A percentile compares a stretch with the other conserved stretches of the same genome.
Evolutionary conservation across 2,329 filamentous ascomycete species (phyloP).

Genomic region (Fusarium tupiense): DNA sequence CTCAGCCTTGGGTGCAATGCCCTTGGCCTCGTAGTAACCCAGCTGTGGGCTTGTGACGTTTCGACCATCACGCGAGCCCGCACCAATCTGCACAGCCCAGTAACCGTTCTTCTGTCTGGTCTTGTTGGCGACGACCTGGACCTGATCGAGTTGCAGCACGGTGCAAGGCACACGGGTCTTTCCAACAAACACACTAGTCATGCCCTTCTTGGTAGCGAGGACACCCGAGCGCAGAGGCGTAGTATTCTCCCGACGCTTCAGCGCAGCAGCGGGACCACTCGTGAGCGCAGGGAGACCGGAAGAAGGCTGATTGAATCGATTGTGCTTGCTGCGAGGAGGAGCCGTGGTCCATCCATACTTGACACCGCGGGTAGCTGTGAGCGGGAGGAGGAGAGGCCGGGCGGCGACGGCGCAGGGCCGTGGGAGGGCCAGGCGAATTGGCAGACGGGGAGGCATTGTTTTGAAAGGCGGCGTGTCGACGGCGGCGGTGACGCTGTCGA

Average conservation of each 20-base stretch:
- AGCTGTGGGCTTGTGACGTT: constrained; percentile 86
- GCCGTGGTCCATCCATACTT: constrained; percentile 71
- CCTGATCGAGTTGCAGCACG: constrained; percentile 90
- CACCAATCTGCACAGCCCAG: constrained; percentile 90
- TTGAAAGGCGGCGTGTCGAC: constrained; percentile 18
- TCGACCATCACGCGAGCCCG: constrained; percentile 75
- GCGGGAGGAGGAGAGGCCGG: constrained; percentile 56
- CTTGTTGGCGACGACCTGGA: constrained; percentile 90
- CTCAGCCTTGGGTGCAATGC: constrained; percentile 83
- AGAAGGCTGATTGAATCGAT: constrained; percentile 68
- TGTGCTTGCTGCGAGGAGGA: constrained; percentile 61
- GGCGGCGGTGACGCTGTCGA: constrained; percentile 12
- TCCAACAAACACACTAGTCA: constrained; percentile 89
- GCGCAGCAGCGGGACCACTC: constrained; percentile 68
- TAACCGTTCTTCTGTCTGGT: constrained; percentile 85
- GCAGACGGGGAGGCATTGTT: constrained; percentile 58
- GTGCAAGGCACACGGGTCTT: constrained; percentile 86
- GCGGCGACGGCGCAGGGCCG: constrained; percentile 47
- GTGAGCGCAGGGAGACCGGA: constrained; percentile 66
- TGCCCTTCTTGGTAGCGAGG: constrained; percentile 91
- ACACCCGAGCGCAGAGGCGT: constrained; percentile 79
- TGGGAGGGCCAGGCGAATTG: constrained; percentile 56
- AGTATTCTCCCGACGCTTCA: constrained; percentile 66
- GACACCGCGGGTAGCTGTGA: constrained; percentile 59
- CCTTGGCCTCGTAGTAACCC: constrained; percentile 86